These are phyloP conservation scores for Baorangia bicolor DNA, from an alignment of 768 basidiomycete genomes.

Conservation along the genomic window DNA sequence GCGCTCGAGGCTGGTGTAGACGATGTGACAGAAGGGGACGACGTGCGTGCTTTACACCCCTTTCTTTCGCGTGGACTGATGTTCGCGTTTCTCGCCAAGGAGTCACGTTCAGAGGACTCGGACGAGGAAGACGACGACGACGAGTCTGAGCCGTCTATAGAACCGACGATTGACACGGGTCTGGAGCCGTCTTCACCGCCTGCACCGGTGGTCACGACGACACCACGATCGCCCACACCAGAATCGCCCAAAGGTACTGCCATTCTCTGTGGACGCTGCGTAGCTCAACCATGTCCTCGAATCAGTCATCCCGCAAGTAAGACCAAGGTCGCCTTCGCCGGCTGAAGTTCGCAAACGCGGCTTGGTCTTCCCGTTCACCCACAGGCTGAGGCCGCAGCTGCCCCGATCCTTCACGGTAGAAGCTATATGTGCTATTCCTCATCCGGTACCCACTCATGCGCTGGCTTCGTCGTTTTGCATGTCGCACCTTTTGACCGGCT, in stretches of 20 bases:
- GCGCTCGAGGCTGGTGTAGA: slow-evolving; percentile 55
- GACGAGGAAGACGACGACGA: slow-evolving; percentile 57
- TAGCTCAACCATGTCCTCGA: slow-evolving; percentile 20
- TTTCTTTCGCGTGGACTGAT: slow-evolving; percentile 1
- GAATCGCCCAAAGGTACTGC: slow-evolving; percentile 36
- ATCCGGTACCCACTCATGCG: slow-evolving; percentile 85
- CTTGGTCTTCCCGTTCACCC: slow-evolving; percentile 36
- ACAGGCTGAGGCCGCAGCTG: slow-evolving; percentile 22
- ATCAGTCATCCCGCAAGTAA: slow-evolving; percentile 23
- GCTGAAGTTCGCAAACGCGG: slow-evolving; percentile 51
- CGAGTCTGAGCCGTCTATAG: slow-evolving; percentile 40
- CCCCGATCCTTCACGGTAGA: slow-evolving; percentile 82
- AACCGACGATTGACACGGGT: slow-evolving; percentile 30
- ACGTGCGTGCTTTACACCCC: slow-evolving; percentile 45
- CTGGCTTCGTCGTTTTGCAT: slow-evolving; percentile 84
- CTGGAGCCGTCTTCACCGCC: slow-evolving; percentile 29
- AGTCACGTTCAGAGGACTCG: slow-evolving; percentile 59
- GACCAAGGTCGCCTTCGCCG: slow-evolving; percentile 50
- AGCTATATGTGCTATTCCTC: slow-evolving; percentile 88
- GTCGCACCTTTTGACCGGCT: slow-evolving; percentile 86
- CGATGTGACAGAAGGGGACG: slow-evolving; percentile 68
- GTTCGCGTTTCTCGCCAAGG: slow-evolving; percentile 34
- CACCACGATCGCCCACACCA: slow-evolving; percentile 29
- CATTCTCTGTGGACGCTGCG: neutral
- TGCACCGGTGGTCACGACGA: slow-evolving; percentile 26